Percentiles rank a stretch among this genome's conserved stretches.
phyloP scores from a whole-genome alignment of 257 asterid genomes.

The Nicotiana benthamiana region DNA sequence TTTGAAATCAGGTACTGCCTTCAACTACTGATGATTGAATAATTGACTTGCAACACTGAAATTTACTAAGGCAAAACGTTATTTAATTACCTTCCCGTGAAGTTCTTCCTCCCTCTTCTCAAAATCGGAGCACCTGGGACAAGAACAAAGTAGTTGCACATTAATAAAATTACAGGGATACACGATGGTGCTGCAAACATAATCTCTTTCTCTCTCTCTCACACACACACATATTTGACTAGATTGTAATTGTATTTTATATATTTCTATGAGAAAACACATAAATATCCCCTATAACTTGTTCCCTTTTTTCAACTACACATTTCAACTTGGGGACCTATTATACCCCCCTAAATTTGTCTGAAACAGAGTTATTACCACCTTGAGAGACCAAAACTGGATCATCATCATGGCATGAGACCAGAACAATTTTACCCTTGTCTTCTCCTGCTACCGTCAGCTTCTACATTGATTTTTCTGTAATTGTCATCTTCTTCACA shows the following conservation, averaged over 20 bases:
- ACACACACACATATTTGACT: not conserved
- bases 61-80: not conserved
- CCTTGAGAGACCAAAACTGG: not conserved
- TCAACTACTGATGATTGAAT: not conserved
- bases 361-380: not conserved
- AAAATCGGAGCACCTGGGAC: conserved; percentile 51
- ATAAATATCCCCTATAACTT: not conserved
- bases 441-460: not conserved
- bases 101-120: conserved; percentile 55
- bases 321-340: not conserved
- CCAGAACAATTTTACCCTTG: not conserved
- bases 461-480: not conserved
- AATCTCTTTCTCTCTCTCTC: too few species aligned
- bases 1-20: not conserved
- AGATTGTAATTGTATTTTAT: not conserved
- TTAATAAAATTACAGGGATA: not conserved
- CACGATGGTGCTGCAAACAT: not conserved
- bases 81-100: conserved; percentile 45
- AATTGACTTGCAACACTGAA: not conserved
- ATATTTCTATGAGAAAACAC: not conserved
- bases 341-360: not conserved
- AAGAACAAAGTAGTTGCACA: conserved; percentile 14
- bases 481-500: not conserved
- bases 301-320: not conserved
- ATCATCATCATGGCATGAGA: too few species aligned